Evolutionary conservation across 345 rosid species (phyloP), one percentile per base, ranked within the genome.

Genomic region (Nasturtium officinale): DNA sequence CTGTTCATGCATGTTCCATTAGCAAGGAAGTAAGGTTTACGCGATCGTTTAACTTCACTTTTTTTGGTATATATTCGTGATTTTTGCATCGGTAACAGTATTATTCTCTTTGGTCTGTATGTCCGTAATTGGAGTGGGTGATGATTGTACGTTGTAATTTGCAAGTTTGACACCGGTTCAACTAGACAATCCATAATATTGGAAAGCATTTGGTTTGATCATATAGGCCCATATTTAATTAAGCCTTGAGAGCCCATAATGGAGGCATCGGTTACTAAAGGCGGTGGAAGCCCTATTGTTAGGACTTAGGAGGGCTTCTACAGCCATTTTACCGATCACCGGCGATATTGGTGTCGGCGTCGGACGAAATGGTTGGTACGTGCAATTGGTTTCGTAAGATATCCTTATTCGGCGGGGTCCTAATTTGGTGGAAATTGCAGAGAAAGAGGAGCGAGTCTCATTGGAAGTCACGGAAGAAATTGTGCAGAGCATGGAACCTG

Each of bases 401-500:
- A 5, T n/a, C 1, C 8, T 0, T 12, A 20, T 9, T 29, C 2
- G 60, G 25, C 3, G 64, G 23, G 20, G 11, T 15, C 7, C 3
- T 3, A 2, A 16, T 55, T 11, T 55, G 59, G 60, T 35, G 54
- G 38, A 62, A 63, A 20, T 47, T 16, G 0, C 82, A 2, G 94
- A 89, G 67, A 85, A 83, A 77, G 95, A 89, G 69, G 91, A 89
- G 15, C 83, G 84, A 68, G 90, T 85, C 9, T 85, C 91, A 0
- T 64, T 94, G 80, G 98, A 94, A 71, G 89, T 95, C 68, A 85
- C 83, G 2, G 98, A 90, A 67, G 97, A 91, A 79, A 85, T 86
- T 62, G 64, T 91, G 38, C 90, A 87, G 81, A 88, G 97, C 87
- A 91, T 95, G 99, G 99, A 91, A 82, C 85, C 86, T 47, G 96